Evolutionary conservation across 1,284 basidiomycete genomes (phyloP).

Genomic region (Caloboletus firmus): DNA sequence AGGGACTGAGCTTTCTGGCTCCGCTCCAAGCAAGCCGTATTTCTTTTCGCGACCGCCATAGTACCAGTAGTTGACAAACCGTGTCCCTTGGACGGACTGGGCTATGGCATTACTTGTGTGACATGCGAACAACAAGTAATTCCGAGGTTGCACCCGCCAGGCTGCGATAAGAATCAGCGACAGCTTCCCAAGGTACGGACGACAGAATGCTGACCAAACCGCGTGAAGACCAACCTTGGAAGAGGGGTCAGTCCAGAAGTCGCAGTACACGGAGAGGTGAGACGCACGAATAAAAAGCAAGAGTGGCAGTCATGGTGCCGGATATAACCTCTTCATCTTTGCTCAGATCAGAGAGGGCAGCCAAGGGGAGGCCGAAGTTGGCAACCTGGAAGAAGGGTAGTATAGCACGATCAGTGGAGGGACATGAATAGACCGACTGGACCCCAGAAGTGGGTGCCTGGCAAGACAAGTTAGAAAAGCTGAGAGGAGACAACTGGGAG

Average conservation of each 20-base stretch:
- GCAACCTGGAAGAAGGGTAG: conserved; percentile 63
- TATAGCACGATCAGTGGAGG: conserved; percentile 12
- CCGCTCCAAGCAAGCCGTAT: conserved; percentile 40
- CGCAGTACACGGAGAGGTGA: neutral
- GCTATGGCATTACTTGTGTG: conserved; percentile 89
- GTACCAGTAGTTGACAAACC: conserved; percentile 90
- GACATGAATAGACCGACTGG: conserved; percentile 59
- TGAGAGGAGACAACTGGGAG: neutral
- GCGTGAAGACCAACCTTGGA: conserved; percentile 87
- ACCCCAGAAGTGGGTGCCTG: conserved; percentile 96
- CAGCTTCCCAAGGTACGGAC: neutral
- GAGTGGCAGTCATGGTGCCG: conserved; percentile 90
- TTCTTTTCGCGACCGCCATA: conserved; percentile 74
- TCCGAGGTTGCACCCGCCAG: conserved; percentile 93
- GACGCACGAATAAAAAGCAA: conserved; percentile 88
- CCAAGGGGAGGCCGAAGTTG: conserved; percentile 95
- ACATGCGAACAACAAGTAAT: conserved; percentile 92
- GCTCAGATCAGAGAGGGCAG: conserved; percentile 83
- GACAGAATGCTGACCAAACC: conserved; percentile 64
- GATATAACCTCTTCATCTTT: conserved; percentile 97
- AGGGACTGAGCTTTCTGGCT: conserved; percentile 45
- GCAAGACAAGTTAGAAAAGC: conserved; percentile 11
- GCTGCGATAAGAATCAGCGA: conserved; percentile 45
- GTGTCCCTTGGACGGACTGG: conserved; percentile 77
- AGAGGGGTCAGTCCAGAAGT: conserved; percentile 7